Conservation (phyloP, 2,329 filamentous ascomycete species). For the Alternaria infectoria region DNA sequence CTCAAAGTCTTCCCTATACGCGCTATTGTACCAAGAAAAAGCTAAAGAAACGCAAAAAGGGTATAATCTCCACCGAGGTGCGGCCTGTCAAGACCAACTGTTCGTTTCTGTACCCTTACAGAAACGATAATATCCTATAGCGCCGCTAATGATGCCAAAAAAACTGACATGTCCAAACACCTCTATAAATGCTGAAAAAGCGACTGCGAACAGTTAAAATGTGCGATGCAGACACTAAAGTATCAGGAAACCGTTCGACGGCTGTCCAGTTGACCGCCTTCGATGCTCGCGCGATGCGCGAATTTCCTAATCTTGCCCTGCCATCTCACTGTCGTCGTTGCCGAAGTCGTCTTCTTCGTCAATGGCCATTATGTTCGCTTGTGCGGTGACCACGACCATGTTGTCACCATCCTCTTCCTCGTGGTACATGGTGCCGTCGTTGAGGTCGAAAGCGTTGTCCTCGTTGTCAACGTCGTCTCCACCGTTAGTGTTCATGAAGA, state of each 20-base stretch:
- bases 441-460: slow-evolving; percentile 22
- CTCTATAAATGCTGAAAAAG: slow-evolving; percentile 18
- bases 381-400: slow-evolving; percentile 45
- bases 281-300: neutral
- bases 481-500: slow-evolving; percentile 70
- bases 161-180: slow-evolving; percentile 11
- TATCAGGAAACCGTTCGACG: neutral
- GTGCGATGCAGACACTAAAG: neutral
- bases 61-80: slow-evolving; percentile 25
- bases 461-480: slow-evolving; percentile 22
- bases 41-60: slow-evolving; percentile 16
- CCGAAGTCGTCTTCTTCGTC: slow-evolving; percentile 54
- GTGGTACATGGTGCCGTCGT: slow-evolving; percentile 40
- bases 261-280: neutral
- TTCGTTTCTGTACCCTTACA: neutral
- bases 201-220: neutral
- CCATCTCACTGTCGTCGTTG: slow-evolving; percentile 54
- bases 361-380: slow-evolving; percentile 48
- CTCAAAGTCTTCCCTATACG: neutral
- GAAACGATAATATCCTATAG: slow-evolving; percentile 14
- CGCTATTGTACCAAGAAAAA: neutral
- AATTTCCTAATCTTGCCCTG: slow-evolving; percentile 39
- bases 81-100: slow-evolving; percentile 8
- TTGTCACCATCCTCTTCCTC: slow-evolving; percentile 42
- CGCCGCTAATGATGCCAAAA: slow-evolving; percentile 15